These are phyloP conservation scores for Calocera cornea DNA, from an alignment of 768 basidiomycete species.

Conservation along the genomic window DNA sequence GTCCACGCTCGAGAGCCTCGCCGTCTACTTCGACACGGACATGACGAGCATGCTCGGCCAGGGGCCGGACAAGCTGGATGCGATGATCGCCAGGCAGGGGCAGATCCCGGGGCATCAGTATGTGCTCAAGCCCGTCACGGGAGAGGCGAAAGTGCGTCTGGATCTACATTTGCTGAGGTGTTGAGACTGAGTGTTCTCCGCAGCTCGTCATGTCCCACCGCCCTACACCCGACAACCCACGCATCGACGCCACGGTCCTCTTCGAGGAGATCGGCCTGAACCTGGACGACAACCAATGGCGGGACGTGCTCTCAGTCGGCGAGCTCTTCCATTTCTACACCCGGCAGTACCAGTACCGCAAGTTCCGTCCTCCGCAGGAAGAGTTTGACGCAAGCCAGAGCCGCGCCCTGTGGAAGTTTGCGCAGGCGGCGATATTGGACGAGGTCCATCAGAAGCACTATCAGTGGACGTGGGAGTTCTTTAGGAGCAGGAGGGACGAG, in stretches of 20 bases:
- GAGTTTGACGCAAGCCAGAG: constrained; percentile 48
- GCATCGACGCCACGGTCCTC: constrained; percentile 71
- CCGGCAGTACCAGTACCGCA: constrained; percentile 67
- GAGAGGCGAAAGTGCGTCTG: constrained; percentile 69
- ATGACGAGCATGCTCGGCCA: constrained; percentile 58
- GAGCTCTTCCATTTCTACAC: constrained; percentile 96
- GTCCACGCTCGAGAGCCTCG: constrained; percentile 71
- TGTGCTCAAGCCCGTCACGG: constrained; percentile 88
- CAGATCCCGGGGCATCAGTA: constrained; percentile 61
- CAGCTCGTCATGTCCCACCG: constrained; percentile 75
- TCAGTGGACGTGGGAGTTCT: constrained; percentile 87
- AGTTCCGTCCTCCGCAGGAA: constrained; percentile 54
- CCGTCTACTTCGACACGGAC: constrained; percentile 93
- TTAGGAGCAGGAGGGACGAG: constrained; percentile 77
- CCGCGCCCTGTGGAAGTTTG: constrained; percentile 61
- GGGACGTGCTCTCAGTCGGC: constrained; percentile 78
- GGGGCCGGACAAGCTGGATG: constrained; percentile 41
- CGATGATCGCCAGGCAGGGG: constrained; percentile 38
- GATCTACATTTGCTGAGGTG: not conserved
- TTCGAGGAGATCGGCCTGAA: constrained; percentile 90
- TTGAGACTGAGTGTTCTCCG: not conserved
- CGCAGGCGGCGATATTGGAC: constrained; percentile 60
- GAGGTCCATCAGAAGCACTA: constrained; percentile 70
- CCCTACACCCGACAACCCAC: constrained; percentile 57
- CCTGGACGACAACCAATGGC: constrained; percentile 87